These are phyloP conservation scores for Dictyostelium citrinum DNA, from an alignment of 78 protist genomes.

Conservation along the genomic window DNA sequence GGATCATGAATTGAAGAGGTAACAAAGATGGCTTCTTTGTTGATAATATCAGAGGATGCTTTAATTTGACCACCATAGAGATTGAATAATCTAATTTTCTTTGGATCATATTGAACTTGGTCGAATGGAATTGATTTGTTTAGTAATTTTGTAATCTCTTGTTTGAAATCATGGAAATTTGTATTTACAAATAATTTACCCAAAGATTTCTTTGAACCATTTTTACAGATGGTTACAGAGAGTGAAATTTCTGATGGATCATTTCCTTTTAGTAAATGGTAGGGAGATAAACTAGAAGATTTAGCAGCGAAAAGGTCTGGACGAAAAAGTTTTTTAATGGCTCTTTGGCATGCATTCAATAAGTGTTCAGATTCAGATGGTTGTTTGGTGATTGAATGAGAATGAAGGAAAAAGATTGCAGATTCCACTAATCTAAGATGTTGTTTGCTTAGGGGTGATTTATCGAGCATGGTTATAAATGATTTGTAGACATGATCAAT, in stretches of 20 bases:
- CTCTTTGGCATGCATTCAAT: background rate
- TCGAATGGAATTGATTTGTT: background rate
- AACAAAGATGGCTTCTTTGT: background rate
- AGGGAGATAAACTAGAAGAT: background rate
- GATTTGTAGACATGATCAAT: background rate
- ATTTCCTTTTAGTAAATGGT: background rate
- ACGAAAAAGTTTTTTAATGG: background rate
- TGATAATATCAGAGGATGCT: background rate
- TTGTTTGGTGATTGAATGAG: background rate
- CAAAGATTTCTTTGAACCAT: conserved; percentile 8
- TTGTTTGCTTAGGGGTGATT: background rate
- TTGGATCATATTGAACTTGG: background rate
- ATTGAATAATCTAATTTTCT: background rate
- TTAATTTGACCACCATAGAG: conserved; percentile 21
- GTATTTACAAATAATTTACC: conserved; percentile 2
- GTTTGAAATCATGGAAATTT: background rate
- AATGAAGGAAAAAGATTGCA: background rate
- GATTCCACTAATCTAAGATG: background rate
- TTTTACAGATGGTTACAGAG: background rate
- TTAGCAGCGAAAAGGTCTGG: background rate
- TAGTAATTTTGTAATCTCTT: background rate
- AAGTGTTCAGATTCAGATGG: background rate
- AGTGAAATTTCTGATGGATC: background rate
- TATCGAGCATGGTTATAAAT: background rate
- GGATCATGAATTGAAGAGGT: background rate